Evolutionary conservation across 192 early-diverging fungal species (phyloP).

Genomic region (Linnemannia schmuckeri): DNA sequence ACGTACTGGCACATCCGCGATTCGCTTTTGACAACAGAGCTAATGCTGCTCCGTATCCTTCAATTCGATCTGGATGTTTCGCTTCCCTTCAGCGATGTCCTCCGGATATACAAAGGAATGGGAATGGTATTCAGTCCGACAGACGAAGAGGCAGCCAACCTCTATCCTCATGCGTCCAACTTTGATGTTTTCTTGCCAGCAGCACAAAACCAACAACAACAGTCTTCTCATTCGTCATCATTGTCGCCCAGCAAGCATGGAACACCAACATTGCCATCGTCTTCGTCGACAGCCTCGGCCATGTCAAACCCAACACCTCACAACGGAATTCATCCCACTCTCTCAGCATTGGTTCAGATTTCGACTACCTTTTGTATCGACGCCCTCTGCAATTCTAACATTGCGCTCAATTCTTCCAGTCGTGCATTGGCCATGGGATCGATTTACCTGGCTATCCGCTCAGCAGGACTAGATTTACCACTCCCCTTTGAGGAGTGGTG

Average conservation of each 20-base stretch:
- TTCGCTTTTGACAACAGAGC: slow-evolving; percentile 63
- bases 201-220: background rate
- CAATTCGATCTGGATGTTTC: slow-evolving; percentile 65
- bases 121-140: slow-evolving; percentile 57
- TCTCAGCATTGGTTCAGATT: slow-evolving; percentile 51
- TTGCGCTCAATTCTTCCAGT: slow-evolving; percentile 49
- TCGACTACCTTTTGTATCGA: slow-evolving; percentile 56
- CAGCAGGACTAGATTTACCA: slow-evolving; percentile 44
- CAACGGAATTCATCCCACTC: slow-evolving; percentile 45
- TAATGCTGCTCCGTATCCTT: slow-evolving; percentile 63
- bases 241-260: slow-evolving; percentile 34
- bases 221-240: background rate
- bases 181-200: slow-evolving; percentile 52
- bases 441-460: slow-evolving; percentile 48
- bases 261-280: slow-evolving; percentile 15
- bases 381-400: slow-evolving; percentile 40
- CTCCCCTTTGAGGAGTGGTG: slow-evolving; percentile 54
- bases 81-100: slow-evolving; percentile 62
- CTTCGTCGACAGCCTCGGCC: slow-evolving; percentile 17
- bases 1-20: slow-evolving; percentile 63
- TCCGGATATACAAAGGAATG: slow-evolving; percentile 66
- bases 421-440: slow-evolving; percentile 50
- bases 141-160: slow-evolving; percentile 44
- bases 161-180: slow-evolving; percentile 43
- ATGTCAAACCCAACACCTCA: slow-evolving; percentile 19